These are phyloP conservation scores for Wickerhamomyces subpelliculosus DNA, from an alignment of 805 yeast genomes.

Conservation along the genomic window DNA sequence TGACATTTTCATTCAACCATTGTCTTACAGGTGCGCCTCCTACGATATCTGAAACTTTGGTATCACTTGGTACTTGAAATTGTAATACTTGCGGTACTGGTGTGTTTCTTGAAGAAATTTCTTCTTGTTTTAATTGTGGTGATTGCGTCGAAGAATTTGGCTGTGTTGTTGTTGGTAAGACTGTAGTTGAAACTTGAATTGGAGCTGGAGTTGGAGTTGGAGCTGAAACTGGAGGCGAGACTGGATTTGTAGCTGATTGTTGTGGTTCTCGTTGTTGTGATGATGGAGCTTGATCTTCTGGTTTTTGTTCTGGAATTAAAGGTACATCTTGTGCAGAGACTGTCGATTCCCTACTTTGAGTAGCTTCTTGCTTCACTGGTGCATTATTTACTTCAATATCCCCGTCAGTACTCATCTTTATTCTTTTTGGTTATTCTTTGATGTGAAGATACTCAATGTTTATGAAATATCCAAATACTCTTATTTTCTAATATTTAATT, in stretches of 20 bases:
- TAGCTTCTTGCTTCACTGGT: neutral
- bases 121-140: slow-evolving; percentile 1
- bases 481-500: no score
- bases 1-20: slow-evolving; percentile 58
- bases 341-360: neutral
- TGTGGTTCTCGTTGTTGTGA: neutral
- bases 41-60: slow-evolving; percentile 38
- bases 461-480: no score
- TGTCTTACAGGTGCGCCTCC: slow-evolving; percentile 70
- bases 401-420: neutral
- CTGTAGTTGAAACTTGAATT: no score
- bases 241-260: neutral
- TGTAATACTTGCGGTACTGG: slow-evolving; percentile 15
- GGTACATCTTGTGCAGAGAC: neutral
- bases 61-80: slow-evolving; percentile 15
- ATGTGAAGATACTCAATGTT: neutral
- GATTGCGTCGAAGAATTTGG: neutral
- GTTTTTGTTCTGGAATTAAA: neutral
- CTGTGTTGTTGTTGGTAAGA: neutral
- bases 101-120: slow-evolving; percentile 4
- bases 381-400: neutral
- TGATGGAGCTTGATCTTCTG: neutral
- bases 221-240: neutral
- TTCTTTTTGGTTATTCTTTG: neutral
- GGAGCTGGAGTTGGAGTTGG: neutral